Base-by-base conservation (phyloP, 1,284 basidiomycete genomes). In the Xerocomus nothofagi region DNA sequence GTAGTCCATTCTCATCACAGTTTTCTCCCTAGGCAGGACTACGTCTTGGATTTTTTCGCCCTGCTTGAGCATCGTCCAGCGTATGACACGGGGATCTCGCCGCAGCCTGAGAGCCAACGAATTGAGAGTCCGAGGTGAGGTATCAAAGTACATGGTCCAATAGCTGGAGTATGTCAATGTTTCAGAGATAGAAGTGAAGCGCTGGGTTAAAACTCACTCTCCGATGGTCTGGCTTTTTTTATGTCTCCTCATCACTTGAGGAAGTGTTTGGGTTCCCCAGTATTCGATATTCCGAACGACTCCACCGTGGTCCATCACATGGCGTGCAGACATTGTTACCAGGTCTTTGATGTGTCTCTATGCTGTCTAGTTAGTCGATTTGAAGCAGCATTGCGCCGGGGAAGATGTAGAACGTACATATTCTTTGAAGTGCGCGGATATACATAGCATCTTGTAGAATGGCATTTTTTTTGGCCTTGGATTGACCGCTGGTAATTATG, bases 111-210 rank as follows among this genome's bases (percentile, higher is more conserved):
- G 71, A 57, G 82, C 81, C 33, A 94, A 74, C 5, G 78, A 73
- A 20, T 76, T 73, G 50, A 93, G 76, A 0, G 82, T 82, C 42
- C 74, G 73, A 8, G 91, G 91, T 8, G 88, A 88, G 4, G 89
- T 82, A 73, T 94, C 92, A 66, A 93, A 94, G 66, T 93, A 81
- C 75, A 94, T 81, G 14, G 87, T 82, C 90, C 91, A 94, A 69
- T 93, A 93, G 63, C 92, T 94, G 61, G 26, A n/a, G 15, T 20
- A 26, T 9, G 29, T n/a, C 31, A 12, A 49, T n/a, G n/a, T n/a
- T n/a, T 68, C 18, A 57, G 62, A 38, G 26, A 37, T 0, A 9
- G 37, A 34, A 32, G 47, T 10, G 38, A 26, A 24, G 20, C 3
- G 32, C 7, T 5, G 41, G 26, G 38, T 6, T 2, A 3, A 24